Base-by-base conservation (phyloP, 768 basidiomycete species). In the Kwoniella pini region DNA sequence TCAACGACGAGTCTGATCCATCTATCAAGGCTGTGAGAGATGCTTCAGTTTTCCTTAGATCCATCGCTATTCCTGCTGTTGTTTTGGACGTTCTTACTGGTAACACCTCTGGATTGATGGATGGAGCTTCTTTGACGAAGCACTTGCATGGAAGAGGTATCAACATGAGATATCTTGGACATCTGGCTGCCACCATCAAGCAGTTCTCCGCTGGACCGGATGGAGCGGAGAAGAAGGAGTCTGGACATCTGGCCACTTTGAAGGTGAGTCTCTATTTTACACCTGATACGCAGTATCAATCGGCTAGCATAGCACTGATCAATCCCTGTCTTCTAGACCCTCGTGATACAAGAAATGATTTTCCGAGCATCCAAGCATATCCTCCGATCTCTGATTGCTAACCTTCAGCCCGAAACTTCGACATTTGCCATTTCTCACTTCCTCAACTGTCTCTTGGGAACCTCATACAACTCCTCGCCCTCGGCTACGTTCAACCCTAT, bases 111-210 rank as follows among this genome's bases (percentile, higher is more conserved):
- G 67, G 70, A 27, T 49, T 79, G 39, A 77, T 79, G 68, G 81
- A 82, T 54, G 81, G 81, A 30, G 56, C 65, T 28, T 62, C 73
- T 21, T 69, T 82, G 36, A 72, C 79, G 33, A 70, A 68, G 62
- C 43, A 68, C 33, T 63, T 82, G 39, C 81, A 82, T 68, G 63
- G 64, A 33, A 65, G 76, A 42, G 81, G 81, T 67, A 80, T 82
- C 78, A 82, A 82, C 72, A 81, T 82, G 64, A 74, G 81, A 39
- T 82, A 82, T 72, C 74, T 82, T 38, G 81, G 81, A 46, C 64
- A 75, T 27, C 70, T 81, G 53, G 70, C 71, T 21, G 57, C 68
- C 5, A 70, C 71, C 24, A 71, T 79, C 52, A 75, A 74, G 38
- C 60, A 67, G 44, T 72, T 78, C 57, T 66, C 70, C 36, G 59